Percentiles rank a stretch among this genome's conserved stretches.
These are phyloP conservation scores for Chrysoporthe deuterocubensis DNA, from an alignment of 2,329 filamentous ascomycete genomes.

Conservation along the genomic window DNA sequence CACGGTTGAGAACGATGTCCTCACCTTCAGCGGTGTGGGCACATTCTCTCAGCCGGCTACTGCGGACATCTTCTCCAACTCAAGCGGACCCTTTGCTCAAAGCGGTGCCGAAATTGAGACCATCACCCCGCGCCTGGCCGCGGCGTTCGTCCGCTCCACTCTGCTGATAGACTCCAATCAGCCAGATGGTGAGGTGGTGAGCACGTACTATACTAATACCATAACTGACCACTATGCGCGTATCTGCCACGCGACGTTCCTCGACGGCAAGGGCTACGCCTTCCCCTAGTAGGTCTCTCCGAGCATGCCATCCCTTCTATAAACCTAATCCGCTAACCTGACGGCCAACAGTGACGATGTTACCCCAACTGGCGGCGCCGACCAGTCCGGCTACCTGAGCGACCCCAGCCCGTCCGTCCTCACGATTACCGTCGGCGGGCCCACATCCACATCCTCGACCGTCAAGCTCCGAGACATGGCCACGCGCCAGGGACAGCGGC, in stretches of 20 bases:
- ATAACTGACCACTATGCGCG: slow-evolving; percentile 71
- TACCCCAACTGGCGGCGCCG: slow-evolving; percentile 52
- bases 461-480: slow-evolving; percentile 21
- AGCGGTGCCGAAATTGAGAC: slow-evolving; percentile 56
- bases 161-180: slow-evolving; percentile 58
- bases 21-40: slow-evolving; percentile 45
- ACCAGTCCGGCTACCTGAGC: slow-evolving; percentile 67
- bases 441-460: slow-evolving; percentile 16
- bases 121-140: slow-evolving; percentile 73
- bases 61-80: slow-evolving; percentile 56
- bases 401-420: slow-evolving; percentile 59
- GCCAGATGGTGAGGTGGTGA: slow-evolving; percentile 54
- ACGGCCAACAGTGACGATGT: slow-evolving; percentile 61
- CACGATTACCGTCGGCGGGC: slow-evolving; percentile 60
- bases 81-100: slow-evolving; percentile 59
- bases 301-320: background rate
- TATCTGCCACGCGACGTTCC: slow-evolving; percentile 63
- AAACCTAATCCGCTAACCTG: background rate
- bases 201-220: slow-evolving; percentile 55
- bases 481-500: slow-evolving; percentile 14
- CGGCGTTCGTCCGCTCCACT: slow-evolving; percentile 76
- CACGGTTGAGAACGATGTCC: slow-evolving; percentile 49
- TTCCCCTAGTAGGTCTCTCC: slow-evolving; percentile 58
- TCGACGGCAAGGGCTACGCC: slow-evolving; percentile 67
- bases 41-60: slow-evolving; percentile 52